A percentile compares a stretch with the other conserved stretches of the same genome.
These are phyloP conservation scores for Monilinia fructigena DNA, from an alignment of 2,329 filamentous ascomycete genomes.

Conservation along the genomic window DNA sequence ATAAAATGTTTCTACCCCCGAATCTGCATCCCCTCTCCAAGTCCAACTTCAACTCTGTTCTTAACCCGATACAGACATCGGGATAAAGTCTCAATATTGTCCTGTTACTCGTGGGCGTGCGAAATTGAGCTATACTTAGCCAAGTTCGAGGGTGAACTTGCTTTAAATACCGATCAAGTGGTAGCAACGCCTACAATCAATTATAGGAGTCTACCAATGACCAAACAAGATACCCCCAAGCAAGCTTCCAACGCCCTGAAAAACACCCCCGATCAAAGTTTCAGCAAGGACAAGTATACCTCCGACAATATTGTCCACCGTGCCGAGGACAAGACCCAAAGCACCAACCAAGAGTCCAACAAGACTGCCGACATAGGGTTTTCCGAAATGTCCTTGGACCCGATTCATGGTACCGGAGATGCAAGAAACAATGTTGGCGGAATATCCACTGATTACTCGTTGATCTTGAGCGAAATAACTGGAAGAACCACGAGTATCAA, in stretches of 20 bases:
- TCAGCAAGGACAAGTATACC: not conserved
- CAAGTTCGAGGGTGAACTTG: too few relatives aligned
- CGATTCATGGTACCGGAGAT: not conserved
- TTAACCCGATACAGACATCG: too few relatives aligned
- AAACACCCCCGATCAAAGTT: not conserved
- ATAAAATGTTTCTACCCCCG: too few relatives aligned
- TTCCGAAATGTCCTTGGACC: not conserved
- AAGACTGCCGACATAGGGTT: not conserved
- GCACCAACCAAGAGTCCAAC: not conserved
- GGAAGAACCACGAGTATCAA: too few relatives aligned
- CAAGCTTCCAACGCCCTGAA: not conserved
- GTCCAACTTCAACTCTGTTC: too few relatives aligned
- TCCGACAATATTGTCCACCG: not conserved
- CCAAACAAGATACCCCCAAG: not conserved
- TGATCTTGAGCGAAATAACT: not conserved
- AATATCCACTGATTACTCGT: not conserved
- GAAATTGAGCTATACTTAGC: too few relatives aligned
- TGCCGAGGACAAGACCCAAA: not conserved
- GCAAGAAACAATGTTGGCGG: not conserved
- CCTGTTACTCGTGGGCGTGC: too few relatives aligned
- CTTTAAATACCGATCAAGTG: too few relatives aligned
- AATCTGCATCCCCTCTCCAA: too few relatives aligned
- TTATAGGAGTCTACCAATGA: not conserved
- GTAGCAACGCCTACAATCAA: too few relatives aligned
- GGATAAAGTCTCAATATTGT: too few relatives aligned